These are phyloP conservation scores for Russula lepida DNA, from an alignment of 768 basidiomycete species.

Conservation along the genomic window DNA sequence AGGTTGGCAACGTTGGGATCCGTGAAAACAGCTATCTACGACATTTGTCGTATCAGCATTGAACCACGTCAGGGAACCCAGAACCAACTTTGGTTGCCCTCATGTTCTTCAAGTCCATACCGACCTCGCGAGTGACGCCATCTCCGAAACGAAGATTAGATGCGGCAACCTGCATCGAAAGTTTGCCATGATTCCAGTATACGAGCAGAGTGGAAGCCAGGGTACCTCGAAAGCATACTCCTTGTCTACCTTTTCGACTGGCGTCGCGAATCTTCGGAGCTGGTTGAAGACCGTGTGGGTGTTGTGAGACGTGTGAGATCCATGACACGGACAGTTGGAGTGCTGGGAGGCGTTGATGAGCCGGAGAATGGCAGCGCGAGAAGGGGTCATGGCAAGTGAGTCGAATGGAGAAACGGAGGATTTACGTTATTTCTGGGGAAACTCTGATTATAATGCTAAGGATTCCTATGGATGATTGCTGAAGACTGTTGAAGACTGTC, in stretches of 20 bases:
- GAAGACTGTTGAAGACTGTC: no score
- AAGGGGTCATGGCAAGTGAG: conserved; percentile 29
- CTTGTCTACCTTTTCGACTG: conserved; percentile 61
- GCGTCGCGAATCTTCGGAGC: conserved; percentile 68
- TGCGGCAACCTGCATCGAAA: conserved; percentile 56
- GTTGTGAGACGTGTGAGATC: conserved; percentile 41
- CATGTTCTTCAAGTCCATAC: conserved; percentile 93
- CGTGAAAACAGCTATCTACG: conserved; percentile 86
- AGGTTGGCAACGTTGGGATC: conserved; percentile 80
- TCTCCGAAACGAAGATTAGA: conserved; percentile 85
- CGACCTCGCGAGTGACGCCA: conserved; percentile 83
- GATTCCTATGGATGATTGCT: not conserved
- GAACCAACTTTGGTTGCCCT: conserved; percentile 69
- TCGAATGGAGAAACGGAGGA: not conserved
- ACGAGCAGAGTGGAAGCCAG: not conserved
- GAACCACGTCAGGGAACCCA: not conserved
- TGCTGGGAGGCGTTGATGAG: conserved; percentile 72
- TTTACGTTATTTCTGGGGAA: not conserved
- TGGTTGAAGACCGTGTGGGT: conserved; percentile 44
- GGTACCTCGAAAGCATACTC: conserved; percentile 88
- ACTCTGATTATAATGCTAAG: not conserved
- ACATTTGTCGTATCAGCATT: not conserved
- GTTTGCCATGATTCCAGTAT: not conserved
- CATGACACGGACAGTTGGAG: conserved; percentile 72
- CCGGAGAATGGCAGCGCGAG: conserved; percentile 57